Base-by-base conservation (phyloP, 169 alveolate species). In the Sarcocystis neurona region DNA sequence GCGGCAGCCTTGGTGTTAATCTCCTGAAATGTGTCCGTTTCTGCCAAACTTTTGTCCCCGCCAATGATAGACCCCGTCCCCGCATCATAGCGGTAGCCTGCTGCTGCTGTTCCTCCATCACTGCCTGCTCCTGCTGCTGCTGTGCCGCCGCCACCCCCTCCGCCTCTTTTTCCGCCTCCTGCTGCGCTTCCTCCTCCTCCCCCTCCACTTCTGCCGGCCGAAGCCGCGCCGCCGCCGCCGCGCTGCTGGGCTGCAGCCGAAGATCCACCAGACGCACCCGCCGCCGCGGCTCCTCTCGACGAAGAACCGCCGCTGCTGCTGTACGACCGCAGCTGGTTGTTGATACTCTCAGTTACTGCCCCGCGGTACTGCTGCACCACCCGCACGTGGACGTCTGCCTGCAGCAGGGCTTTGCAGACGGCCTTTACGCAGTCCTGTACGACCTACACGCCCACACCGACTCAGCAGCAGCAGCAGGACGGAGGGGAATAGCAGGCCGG, bases 331-430 rank as follows among this genome's bases (percentile, higher is more conserved):
- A 48, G 60, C 77, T 66, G 89, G 41, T 43, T 27, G 60, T 66
- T 70, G n/a, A 84, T 85, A 88, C 94, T 63, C 56, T 92, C 89
- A 58, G 92, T 92, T 30, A 97, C 95, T 56, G 94, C 91, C 44
- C 93, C 94, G 90, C 97, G 93, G 44, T 97, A 92, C 90, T 94
- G 94, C 68, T 95, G 95, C 39, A 97, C 98, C 66, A 92, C 94
- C 44, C 95, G 94, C 34, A 96, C 97, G 90, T 98, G 97, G 41
- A 98, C 98, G 93, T 98, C 99, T 47, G 98, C 96, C 84, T 94
- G 94, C 72, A 98, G 92, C 68, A 98, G 91, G 50, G 99, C 99
- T 6, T 95, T 92, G 27, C 97, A 94, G 41, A 98, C 95, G 66
- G 97, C 98, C 85, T 93, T 94, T 70, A 97, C 88, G 58, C 96